phyloP scores from a whole-genome alignment of 2,329 filamentous ascomycete genomes.

The Fusarium odoratissimum region DNA sequence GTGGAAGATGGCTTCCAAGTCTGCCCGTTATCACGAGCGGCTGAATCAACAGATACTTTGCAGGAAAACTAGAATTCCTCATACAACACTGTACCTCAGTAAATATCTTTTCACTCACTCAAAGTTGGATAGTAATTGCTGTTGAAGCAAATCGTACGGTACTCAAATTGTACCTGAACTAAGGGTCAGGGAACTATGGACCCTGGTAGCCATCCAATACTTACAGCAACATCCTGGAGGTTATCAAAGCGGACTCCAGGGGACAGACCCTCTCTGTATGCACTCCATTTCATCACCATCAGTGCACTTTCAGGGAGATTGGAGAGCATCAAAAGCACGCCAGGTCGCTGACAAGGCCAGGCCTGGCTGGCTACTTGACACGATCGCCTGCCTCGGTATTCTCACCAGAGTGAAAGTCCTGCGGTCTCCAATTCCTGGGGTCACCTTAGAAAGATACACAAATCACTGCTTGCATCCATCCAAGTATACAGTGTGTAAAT shows the following conservation, averaged over 20 bases:
- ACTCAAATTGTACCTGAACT: slow-evolving; percentile 19
- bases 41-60: neutral
- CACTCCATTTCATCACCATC: slow-evolving; percentile 27
- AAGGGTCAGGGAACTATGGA: slow-evolving; percentile 9
- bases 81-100: neutral
- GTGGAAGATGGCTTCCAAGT: neutral
- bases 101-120: neutral
- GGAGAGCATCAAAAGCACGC: slow-evolving; percentile 5
- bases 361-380: slow-evolving; percentile 3
- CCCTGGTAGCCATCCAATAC: slow-evolving; percentile 9
- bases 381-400: neutral
- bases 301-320: slow-evolving; percentile 18
- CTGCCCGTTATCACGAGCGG: neutral
- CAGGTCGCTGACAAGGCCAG: slow-evolving; percentile 4
- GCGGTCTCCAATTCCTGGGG: neutral
- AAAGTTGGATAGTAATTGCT: neutral
- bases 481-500: slow-evolving; percentile 41
- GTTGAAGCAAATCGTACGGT: neutral
- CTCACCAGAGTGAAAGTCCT: neutral
- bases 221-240: slow-evolving; percentile 23
- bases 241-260: slow-evolving; percentile 32
- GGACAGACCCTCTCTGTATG: slow-evolving; percentile 22
- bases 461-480: slow-evolving; percentile 12
- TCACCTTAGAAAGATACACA: slow-evolving; percentile 7
- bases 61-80: neutral